Evolutionary conservation across 306 rosid genomes (phyloP).

Genomic region (Phaseolus lunatus): DNA sequence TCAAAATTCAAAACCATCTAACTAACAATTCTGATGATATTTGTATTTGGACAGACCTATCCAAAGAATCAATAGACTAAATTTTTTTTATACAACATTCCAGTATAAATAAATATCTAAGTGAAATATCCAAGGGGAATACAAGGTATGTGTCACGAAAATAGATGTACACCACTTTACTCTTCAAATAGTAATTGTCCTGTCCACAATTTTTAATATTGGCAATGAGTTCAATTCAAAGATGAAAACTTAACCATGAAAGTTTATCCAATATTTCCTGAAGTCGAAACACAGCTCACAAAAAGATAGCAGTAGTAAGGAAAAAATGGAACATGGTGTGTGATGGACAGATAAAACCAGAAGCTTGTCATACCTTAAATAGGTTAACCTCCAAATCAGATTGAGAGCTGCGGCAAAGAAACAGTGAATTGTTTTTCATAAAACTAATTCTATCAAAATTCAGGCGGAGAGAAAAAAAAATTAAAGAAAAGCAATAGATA

Average conservation of each 20-base stretch:
- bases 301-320: too few relatives aligned
- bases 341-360: constrained; percentile 12
- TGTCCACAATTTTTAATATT: constrained; percentile 4
- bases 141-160: background rate
- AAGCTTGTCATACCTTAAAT: constrained; percentile 71
- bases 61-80: constrained; percentile 3
- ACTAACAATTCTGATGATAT: background rate
- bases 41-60: background rate
- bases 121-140: background rate
- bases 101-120: background rate
- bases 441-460: constrained; percentile 18
- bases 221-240: constrained; percentile 27
- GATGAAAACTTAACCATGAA: constrained; percentile 4
- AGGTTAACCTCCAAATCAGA: constrained; percentile 88
- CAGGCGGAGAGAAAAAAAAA: constrained; percentile 4
- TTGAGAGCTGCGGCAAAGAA: constrained; percentile 73
- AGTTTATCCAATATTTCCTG: constrained; percentile 22
- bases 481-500: background rate
- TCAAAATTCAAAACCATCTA: constrained; percentile 4
- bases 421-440: background rate
- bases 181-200: background rate
- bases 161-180: background rate
- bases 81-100: constrained; percentile 3
- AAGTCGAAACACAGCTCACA: background rate
- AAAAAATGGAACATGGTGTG: background rate